Conservation (phyloP, 306 rosid species). For the Prinsepia uniflora region DNA sequence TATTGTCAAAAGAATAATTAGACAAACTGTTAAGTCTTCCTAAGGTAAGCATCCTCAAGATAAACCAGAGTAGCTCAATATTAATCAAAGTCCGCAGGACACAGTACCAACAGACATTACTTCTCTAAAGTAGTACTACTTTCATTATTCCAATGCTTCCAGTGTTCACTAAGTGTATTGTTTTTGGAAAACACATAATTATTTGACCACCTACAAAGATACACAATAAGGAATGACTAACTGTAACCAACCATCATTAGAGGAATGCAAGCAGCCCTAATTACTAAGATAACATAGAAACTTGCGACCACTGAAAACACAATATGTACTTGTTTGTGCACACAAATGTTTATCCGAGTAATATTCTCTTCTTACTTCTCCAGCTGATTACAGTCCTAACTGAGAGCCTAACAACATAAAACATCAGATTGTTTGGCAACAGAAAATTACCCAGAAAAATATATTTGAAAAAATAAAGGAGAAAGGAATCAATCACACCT, state of each 20-base stretch:
- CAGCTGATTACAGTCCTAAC: neutral
- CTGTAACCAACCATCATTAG: neutral
- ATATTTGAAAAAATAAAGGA: neutral
- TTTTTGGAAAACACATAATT: neutral
- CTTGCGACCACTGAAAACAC: neutral
- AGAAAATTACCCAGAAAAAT: neutral
- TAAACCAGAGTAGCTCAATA: neutral
- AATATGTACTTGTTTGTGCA: neutral
- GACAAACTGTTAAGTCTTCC: neutral
- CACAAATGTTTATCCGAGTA: neutral
- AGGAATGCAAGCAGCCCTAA: neutral
- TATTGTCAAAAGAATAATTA: neutral
- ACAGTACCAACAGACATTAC: neutral
- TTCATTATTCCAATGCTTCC: neutral
- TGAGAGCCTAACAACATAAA: neutral
- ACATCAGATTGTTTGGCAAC: neutral
- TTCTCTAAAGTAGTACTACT: neutral
- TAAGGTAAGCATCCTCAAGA: neutral
- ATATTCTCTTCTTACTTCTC: neutral
- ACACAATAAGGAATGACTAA: neutral
- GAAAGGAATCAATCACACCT: constrained; percentile 39
- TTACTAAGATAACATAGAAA: neutral
- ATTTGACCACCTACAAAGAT: neutral
- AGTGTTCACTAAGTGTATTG: neutral
- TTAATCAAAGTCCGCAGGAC: neutral